These are phyloP conservation scores for Teunomyces stri DNA, from an alignment of 805 yeast genomes.

Conservation along the genomic window DNA sequence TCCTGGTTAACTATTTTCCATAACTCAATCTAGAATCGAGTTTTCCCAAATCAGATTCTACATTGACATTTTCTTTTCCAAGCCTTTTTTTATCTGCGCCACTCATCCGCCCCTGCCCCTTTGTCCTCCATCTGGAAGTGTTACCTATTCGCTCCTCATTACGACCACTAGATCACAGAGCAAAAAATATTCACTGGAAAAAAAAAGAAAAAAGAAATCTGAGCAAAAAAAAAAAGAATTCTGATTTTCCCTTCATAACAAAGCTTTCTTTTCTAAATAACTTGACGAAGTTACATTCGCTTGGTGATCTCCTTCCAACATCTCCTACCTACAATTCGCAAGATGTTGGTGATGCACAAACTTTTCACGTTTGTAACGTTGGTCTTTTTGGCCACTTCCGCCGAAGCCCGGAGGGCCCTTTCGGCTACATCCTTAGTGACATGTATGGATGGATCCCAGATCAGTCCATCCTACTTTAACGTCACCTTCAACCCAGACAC, in stretches of 20 bases:
- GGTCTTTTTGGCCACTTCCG: not conserved
- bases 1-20: too few species aligned
- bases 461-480: slow-evolving; percentile 71
- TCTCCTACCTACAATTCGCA: not conserved
- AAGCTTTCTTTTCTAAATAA: not conserved
- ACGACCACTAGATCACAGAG: not conserved
- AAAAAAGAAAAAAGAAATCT: not conserved
- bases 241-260: not conserved
- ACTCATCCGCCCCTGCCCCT: not conserved
- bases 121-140: not conserved
- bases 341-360: slow-evolving; percentile 2
- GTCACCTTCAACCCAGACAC: slow-evolving; percentile 75
- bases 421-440: slow-evolving; percentile 78
- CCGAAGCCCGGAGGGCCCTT: slow-evolving; percentile 25
- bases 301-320: not conserved
- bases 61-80: not conserved
- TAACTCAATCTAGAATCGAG: not conserved
- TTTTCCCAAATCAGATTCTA: not conserved
- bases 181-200: not conserved
- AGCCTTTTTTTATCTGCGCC: not conserved
- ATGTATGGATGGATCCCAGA: slow-evolving; percentile 74
- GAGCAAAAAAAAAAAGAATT: not conserved
- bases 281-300: slow-evolving; percentile 3
- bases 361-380: slow-evolving; percentile 1
- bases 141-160: not conserved